Conservation (phyloP, 202 grass and related monocot species). For the Eragrostis tef region DNA sequence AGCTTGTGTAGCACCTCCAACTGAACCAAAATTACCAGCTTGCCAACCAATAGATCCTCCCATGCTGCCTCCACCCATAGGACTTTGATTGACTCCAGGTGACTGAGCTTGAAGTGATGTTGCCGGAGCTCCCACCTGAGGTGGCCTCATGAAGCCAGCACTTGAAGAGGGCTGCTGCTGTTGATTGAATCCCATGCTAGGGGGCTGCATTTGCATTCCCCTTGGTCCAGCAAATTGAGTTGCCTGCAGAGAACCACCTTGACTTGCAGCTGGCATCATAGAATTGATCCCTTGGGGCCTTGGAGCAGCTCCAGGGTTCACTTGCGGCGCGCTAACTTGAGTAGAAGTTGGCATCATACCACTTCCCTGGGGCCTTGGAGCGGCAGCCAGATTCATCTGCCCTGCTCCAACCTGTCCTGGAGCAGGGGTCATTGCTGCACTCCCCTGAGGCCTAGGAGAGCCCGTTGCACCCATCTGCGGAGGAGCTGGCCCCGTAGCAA, state of each 20-base stretch:
- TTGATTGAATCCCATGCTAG: conserved; percentile 72
- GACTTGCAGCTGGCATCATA: conserved; percentile 56
- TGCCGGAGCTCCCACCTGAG: conserved; percentile 57
- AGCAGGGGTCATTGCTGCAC: conserved; percentile 9
- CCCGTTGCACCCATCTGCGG: conserved; percentile 42
- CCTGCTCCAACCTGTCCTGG: conserved; percentile 26
- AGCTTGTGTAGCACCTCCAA: conserved; percentile 53
- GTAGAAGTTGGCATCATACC: conserved; percentile 40
- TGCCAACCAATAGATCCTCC: conserved; percentile 69
- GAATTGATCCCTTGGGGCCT: conserved; percentile 58
- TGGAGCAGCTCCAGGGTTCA: conserved; percentile 46
- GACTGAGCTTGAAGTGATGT: conserved; percentile 60
- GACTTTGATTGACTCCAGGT: conserved; percentile 58
- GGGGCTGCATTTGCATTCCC: conserved; percentile 50
- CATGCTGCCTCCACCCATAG: conserved; percentile 53
- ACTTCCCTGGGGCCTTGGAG: conserved; percentile 52
- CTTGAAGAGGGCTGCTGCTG: conserved; percentile 62
- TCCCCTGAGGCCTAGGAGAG: conserved; percentile 53
- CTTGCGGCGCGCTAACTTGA: conserved; percentile 42
- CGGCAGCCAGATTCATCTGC: conserved; percentile 41
- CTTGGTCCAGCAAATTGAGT: conserved; percentile 64
- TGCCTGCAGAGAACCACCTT: conserved; percentile 54
- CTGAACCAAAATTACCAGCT: conserved; percentile 50
- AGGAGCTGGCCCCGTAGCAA: conserved; percentile 52
- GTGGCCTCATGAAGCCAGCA: conserved; percentile 63